Conservation (phyloP, 345 rosid genomes). For the Sonneratia caseolaris region DNA sequence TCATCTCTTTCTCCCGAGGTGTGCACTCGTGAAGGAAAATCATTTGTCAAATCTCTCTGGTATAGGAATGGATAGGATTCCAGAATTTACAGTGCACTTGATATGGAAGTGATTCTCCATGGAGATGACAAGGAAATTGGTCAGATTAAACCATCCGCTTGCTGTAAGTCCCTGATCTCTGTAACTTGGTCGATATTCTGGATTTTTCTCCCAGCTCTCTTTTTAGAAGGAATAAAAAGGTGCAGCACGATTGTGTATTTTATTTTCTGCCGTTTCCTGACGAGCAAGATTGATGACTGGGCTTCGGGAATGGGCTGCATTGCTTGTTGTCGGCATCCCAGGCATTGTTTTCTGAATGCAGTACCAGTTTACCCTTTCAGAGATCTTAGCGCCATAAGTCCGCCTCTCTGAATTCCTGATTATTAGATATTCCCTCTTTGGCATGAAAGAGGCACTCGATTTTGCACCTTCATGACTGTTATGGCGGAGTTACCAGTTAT, state of each 20-base stretch:
- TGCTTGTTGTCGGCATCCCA: neutral
- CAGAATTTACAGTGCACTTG: neutral
- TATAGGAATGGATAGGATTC: too few species aligned
- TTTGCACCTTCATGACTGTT: slow-evolving; percentile 79
- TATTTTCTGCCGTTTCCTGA: neutral
- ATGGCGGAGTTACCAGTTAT: slow-evolving; percentile 69
- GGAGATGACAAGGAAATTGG: neutral
- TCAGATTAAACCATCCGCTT: neutral
- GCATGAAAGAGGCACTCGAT: slow-evolving; percentile 78
- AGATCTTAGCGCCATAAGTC: neutral
- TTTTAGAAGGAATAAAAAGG: neutral
- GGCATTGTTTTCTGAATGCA: neutral
- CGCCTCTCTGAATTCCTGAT: slow-evolving; percentile 35
- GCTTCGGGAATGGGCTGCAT: neutral
- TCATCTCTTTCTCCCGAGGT: neutral
- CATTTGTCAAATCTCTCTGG: too few species aligned
- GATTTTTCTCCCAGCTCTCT: neutral
- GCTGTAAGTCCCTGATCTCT: neutral
- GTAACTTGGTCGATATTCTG: neutral
- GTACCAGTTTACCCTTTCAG: neutral
- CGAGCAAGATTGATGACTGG: neutral
- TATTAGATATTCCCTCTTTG: slow-evolving; percentile 89
- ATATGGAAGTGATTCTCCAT: neutral
- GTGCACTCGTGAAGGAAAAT: neutral
- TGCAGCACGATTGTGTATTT: too few species aligned